Evolutionary conservation across 2,329 filamentous ascomycete genomes (phyloP), one percentile per base, ranked within the genome.

Genomic region (Phialophora tarda): DNA sequence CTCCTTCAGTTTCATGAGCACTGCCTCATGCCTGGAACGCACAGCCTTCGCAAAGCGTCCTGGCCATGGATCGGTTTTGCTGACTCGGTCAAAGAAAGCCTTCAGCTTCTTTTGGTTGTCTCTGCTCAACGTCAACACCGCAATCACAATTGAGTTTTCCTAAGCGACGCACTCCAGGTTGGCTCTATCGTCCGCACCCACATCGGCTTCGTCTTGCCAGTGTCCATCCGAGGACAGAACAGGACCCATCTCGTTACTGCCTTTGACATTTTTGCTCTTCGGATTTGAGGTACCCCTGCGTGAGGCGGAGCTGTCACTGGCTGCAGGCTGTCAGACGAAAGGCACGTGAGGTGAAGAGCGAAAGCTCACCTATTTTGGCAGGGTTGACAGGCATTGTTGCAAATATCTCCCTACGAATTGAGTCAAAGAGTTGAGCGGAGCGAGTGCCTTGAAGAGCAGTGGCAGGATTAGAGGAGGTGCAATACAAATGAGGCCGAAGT

Each of bases 51-150:
- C 44, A 59, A 69, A 69, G 23, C 44, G 30, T 10, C 47, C 23
- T 21, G 63, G 68, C 68, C 68, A 69, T 26, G 62, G 62, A 53
- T 69, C 65, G 10, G 68, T 48, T 48, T 65, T 63, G 26, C 67
- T 65, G 55, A 65, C 55, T 41, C 64, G 67, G 26, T 67, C 48
- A 56, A 59, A 67, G 24, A 69, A 60, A 41, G 65, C 50, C 26
- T 59, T 62, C 59, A 69, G 67, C 4, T 53, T 63, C 44, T 67
- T 62, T 24, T 65, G 56, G 54, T 67, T 59, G 50, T 65, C 61
- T 11, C 68, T 69, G 23, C n/a, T 32, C 10, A 30, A 30, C 21
- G 51, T 62, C 5, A 54, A 55, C 17, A 28, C 53, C 7, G 17
- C 26, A 23, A n/a, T 2, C 11, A 11, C 24, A 34, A 11, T n/a